phyloP scores from a whole-genome alignment of 208 protist species.

The Vickermania spadyakhi region DNA sequence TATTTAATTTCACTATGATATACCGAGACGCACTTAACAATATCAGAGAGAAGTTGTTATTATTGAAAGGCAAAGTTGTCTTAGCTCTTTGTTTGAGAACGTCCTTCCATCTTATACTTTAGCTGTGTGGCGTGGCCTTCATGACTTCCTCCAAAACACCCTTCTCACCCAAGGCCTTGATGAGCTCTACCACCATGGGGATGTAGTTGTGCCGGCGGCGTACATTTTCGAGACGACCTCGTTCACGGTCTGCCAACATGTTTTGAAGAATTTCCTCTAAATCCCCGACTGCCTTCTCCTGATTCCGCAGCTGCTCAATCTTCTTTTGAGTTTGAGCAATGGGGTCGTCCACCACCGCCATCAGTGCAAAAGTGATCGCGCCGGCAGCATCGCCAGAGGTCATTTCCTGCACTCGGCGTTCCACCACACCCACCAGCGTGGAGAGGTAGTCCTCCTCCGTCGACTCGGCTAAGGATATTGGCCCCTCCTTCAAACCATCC shows the following conservation, averaged over 20 bases:
- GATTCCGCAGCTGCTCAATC: slow-evolving; percentile 22
- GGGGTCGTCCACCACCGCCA: slow-evolving; percentile 92
- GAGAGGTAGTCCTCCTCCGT: slow-evolving; percentile 54
- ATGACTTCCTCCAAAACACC: slow-evolving; percentile 75
- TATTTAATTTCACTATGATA: no score
- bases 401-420: slow-evolving; percentile 78
- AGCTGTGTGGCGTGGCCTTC: no score
- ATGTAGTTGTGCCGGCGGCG: slow-evolving; percentile 96
- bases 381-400: slow-evolving; percentile 35
- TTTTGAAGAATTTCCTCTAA: slow-evolving; percentile 49
- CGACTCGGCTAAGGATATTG: slow-evolving; percentile 75
- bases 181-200: slow-evolving; percentile 92
- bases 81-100: no score
- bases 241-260: slow-evolving; percentile 31
- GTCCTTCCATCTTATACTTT: no score
- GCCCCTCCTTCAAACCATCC: slow-evolving; percentile 93
- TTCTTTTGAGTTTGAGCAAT: slow-evolving; percentile 54
- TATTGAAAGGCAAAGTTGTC: no score
- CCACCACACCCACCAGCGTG: slow-evolving; percentile 66
- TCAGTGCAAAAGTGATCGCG: slow-evolving; percentile 94
- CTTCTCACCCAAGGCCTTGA: slow-evolving; percentile 91
- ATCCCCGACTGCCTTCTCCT: slow-evolving; percentile 44
- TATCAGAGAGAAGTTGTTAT: no score
- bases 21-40: no score
- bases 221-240: slow-evolving; percentile 87